Base-by-base conservation (phyloP, 1,139 yeast genomes). In the Sugiyamaella japonica region DNA sequence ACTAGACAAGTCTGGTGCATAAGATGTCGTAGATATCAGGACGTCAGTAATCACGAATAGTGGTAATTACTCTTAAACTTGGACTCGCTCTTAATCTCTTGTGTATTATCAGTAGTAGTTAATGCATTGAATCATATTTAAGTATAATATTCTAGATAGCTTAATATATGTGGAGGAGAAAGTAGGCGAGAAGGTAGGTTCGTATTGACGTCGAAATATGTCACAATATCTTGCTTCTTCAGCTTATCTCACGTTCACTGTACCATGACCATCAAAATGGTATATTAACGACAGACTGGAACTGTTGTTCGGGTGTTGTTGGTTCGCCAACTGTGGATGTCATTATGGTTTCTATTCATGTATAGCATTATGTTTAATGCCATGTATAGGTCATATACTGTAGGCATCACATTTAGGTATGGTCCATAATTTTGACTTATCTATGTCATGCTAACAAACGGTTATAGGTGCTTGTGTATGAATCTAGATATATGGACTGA, bases 1-100 rank as follows among this genome's bases (percentile, higher is more conserved):
- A 48, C 58, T 12, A 31, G 61, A 28, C 61, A 61, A 20, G 66
- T 64, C 10, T 67, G 71, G 70, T 67, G 71, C 47, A 59, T 58
- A 52, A 51, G 66, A 25, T 67, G 71, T 54, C 60, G 69, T 16
- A 61, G 69, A 34, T 65, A 65, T 52, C 62, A 60, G 23, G 37
- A 53, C 37, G 54, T 61, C 20, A 54, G 53, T 36, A 47, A 51
- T 31, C 36, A 51, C 13, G 45, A 48, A n/a, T 48, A 48, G 29
- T 34, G 34, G 10, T 29, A 2, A 10, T 9, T 29, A 29, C 10
- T 29, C n/a, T 12, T 29, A 9, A 29, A 29, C n/a, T 29, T 29
- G 7, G 34, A 29, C 34, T 12, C n/a, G 4, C 34, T 29, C 34
- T 29, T 29, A 9, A 12, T 29, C n/a, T 29, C 10, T 29, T 29